phyloP scores from a whole-genome alignment of 2,329 filamentous ascomycete species.

The Monosporascus ibericus region DNA sequence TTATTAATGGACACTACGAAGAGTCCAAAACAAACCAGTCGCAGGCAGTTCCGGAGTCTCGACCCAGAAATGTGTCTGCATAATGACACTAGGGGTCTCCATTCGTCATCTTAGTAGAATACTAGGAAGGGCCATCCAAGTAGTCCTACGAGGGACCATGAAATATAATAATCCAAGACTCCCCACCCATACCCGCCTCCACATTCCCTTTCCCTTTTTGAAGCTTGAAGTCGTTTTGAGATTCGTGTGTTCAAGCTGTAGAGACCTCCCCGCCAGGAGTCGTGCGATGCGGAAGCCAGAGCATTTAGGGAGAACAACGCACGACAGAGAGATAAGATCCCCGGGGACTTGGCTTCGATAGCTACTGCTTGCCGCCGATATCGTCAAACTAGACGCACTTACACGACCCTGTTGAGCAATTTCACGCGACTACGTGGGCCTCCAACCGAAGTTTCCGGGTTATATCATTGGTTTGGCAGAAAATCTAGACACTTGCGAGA shows the following conservation, averaged over 20 bases:
- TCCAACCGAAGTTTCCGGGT: not conserved
- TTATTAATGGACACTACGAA: not conserved
- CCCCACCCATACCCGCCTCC: constrained; percentile 14
- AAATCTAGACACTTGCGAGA: too few species aligned
- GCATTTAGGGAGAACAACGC: too few species aligned
- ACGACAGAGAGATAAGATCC: too few species aligned
- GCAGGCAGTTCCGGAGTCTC: not conserved
- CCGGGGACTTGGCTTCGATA: too few species aligned
- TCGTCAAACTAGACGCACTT: constrained; percentile 10
- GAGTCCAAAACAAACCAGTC: not conserved
- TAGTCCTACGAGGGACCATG: not conserved
- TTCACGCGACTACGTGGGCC: not conserved
- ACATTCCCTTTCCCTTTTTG: constrained; percentile 10
- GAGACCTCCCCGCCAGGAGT: not conserved
- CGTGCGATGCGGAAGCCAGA: not conserved
- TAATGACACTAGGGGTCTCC: not conserved
- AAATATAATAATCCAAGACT: constrained; percentile 3
- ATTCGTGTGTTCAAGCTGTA: not conserved
- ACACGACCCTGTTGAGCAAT: constrained; percentile 8
- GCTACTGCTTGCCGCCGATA: constrained; percentile 14
- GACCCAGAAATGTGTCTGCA: not conserved
- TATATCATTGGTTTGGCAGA: too few species aligned
- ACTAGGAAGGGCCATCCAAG: not conserved
- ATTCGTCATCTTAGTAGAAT: not conserved
- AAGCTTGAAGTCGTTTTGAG: not conserved